Evolutionary conservation across 2,329 filamentous ascomycete genomes (phyloP), one percentile per base, ranked within the genome.

Genomic region (Verticillium nubilum): DNA sequence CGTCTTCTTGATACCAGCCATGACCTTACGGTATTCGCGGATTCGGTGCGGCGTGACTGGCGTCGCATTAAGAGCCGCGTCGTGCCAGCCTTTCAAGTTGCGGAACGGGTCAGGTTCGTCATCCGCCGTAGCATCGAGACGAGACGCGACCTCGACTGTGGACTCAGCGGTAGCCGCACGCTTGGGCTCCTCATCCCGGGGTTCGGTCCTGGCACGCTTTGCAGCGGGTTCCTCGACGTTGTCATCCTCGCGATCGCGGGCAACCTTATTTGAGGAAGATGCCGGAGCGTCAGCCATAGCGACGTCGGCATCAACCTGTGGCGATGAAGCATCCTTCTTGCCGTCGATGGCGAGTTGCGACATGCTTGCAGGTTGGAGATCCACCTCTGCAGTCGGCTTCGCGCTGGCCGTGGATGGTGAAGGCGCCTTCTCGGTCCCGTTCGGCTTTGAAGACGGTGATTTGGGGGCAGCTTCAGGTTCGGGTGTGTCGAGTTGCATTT

Each of bases 1-100:
- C 54, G 91, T 93, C 74, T 96, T 95, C 77, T 96, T 96, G 59
- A 94, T 81, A 57, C 88, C 87, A 31, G 86, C 88, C 57, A 94
- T 76, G 31, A 87, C 81, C 62, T 86, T 85, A 33, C 87, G 75
- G 52, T 90, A 79, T 65, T 86, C 87, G 57, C 83, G 84, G 59
- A 79, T 80, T 65, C 90, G 86, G 58, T 80, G 79, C 1, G n/a
- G 42, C 9, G 42, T 47, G 42, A 47, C 42, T 4, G 42, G 42
- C 42, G 42, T 75, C 57, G 73, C 72, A 65, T 80, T 76, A 1
- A 78, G 74, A 3, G 75, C 72, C 0, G 71, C 55, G 58, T 83
- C 77, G 19, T 72, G 71, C 70, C 81, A 75, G 25, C 42, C 42
- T 12, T 47, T 47, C 42, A 47, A 4, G 19, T 47, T 47, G 42